phyloP scores from a whole-genome alignment of 2,329 filamentous ascomycete genomes.

The Microascus cirrosus region DNA sequence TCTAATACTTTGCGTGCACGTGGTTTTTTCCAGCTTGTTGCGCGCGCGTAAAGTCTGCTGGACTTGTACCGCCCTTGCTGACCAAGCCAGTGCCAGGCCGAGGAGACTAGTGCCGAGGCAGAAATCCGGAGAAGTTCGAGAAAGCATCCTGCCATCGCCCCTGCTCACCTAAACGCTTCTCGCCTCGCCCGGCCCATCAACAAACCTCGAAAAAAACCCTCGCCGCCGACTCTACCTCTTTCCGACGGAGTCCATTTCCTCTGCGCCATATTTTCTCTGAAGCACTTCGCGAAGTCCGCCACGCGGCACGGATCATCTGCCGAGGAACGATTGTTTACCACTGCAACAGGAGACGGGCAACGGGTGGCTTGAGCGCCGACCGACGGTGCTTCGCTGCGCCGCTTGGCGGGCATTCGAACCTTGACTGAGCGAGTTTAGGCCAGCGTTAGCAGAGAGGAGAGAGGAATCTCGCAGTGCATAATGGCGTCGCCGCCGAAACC shows the following conservation, averaged over 20 bases:
- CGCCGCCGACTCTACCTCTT: background rate
- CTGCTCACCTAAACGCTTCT: background rate
- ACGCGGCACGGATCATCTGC: too few relatives aligned
- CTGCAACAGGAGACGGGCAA: background rate
- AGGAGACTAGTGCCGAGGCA: conserved; percentile 4
- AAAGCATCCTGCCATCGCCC: background rate
- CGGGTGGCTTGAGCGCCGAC: background rate
- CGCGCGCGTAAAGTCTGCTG: background rate
- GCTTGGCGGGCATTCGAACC: background rate
- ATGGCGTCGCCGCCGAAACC: conserved; percentile 89
- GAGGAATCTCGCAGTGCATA: background rate
- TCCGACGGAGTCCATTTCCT: background rate
- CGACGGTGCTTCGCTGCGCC: background rate
- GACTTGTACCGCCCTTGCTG: background rate
- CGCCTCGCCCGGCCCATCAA: background rate
- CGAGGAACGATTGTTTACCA: too few relatives aligned
- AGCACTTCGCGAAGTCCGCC: too few relatives aligned
- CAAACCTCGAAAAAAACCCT: background rate
- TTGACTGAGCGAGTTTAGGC: background rate
- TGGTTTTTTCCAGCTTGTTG: background rate
- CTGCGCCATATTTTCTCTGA: background rate
- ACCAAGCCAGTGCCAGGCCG: background rate
- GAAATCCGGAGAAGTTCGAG: background rate
- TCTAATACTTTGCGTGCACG: background rate
- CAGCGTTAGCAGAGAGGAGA: background rate